Conservation (phyloP, 164 flowering plant genomes). For the grape (Vitis vinifera) region DNA sequence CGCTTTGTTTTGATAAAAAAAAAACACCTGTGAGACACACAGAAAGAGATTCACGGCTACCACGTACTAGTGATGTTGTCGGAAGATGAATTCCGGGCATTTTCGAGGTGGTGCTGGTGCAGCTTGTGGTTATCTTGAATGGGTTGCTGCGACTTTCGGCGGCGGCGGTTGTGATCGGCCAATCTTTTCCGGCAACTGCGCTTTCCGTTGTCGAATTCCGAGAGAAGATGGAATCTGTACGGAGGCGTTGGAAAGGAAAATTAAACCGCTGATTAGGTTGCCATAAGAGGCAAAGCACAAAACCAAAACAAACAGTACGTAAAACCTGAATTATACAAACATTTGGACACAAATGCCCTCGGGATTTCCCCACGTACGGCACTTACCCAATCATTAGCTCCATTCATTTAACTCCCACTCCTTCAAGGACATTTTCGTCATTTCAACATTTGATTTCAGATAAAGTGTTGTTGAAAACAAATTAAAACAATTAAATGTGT, state of each 20-base stretch:
- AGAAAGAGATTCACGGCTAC: background rate
- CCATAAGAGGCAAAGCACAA: background rate
- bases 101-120: constrained; percentile 26
- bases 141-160: constrained; percentile 53
- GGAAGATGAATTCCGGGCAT: constrained; percentile 24
- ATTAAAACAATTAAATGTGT: too few species aligned
- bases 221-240: constrained; percentile 54
- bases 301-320: constrained; percentile 2
- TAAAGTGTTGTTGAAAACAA: too few species aligned
- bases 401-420: too few species aligned
- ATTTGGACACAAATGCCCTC: constrained; percentile 25
- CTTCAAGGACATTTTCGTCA: constrained; percentile 31
- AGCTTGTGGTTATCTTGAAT: constrained; percentile 26
- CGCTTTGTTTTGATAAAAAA: background rate
- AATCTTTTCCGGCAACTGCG: constrained; percentile 75
- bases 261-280: constrained; percentile 29
- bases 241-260: constrained; percentile 18
- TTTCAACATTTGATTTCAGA: background rate
- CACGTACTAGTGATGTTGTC: constrained; percentile 36
- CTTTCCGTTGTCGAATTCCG: constrained; percentile 71
- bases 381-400: constrained; percentile 15
- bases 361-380: constrained; percentile 17
- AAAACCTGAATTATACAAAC: background rate
- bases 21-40: background rate
- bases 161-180: constrained; percentile 72